Evolutionary conservation across 1,139 yeast genomes (phyloP), one percentile per base, ranked within the genome.

Genomic region (Pichia cactophila): DNA sequence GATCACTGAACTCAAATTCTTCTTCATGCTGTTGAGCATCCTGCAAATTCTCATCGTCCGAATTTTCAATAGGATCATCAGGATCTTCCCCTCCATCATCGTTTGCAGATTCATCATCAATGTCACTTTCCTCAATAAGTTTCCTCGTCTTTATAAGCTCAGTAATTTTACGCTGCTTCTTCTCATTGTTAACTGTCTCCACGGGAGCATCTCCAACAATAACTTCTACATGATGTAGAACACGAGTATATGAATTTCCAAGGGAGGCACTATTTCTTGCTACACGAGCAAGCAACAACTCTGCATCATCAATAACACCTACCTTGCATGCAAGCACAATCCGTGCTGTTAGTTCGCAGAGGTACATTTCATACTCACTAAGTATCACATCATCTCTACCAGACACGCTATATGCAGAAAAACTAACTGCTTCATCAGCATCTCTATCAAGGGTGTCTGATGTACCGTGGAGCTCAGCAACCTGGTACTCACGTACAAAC

Each of bases 391-490:
- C 41, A 12, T 23, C 29, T 9, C 28, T 14, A 23, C 12, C 28
- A 38, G 12, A 3, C 11, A 53, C 31, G 4, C 45, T 44, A 31
- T 56, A 58, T n/a, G 41, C 51, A 26, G 70, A 77, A 50, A 74
- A 73, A 54, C 75, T 74, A 3, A 81, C 85, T 57, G 74, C 83
- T 62, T 83, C 89, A 38, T 73, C 72, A 39, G 73, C 80, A 26
- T 67, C 69, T 58, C 86, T 72, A 36, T 79, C 84, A 49, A 83
- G 63, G 12, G 72, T 70, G 4, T 73, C 60, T 10, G 72, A 71
- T 3, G 73, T 59, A 0, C 64, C 66, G 16, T 56, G 55, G 1
- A 67, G 57, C 46, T 58, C 58, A 2, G 72, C 62, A 33, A 65
- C 56, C 42, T 68, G 68, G 26, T 68, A 60, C 49, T 70, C 69